These are phyloP conservation scores for Flaveria brownii DNA, from an alignment of 129 eudicot genomes.

Conservation along the genomic window DNA sequence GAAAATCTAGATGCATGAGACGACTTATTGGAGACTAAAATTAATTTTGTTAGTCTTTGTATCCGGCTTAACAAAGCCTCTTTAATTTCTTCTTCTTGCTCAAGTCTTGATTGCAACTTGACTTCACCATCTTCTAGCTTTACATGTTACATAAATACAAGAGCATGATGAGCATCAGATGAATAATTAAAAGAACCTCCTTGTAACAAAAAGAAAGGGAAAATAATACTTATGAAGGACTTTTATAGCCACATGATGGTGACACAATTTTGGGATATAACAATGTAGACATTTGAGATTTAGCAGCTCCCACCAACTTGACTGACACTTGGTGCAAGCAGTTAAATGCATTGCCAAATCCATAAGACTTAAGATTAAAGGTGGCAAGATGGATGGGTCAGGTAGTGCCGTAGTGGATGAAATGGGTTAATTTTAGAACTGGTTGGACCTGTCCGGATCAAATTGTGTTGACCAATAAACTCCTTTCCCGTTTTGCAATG, in stretches of 20 bases:
- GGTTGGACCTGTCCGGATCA: background rate
- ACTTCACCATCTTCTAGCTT: constrained; percentile 92
- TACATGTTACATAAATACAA: constrained; percentile 38
- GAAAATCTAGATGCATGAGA: constrained; percentile 70
- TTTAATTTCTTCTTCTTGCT: constrained; percentile 71
- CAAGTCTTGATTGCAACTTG: constrained; percentile 77
- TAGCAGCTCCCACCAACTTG: constrained; percentile 12
- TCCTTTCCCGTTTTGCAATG: background rate
- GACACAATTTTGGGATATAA: constrained; percentile 8
- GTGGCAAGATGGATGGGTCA: background rate
- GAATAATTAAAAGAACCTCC: constrained; percentile 21
- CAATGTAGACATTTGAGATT: constrained; percentile 14
- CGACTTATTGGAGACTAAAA: constrained; percentile 84
- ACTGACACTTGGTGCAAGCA: background rate
- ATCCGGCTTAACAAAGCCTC: constrained; percentile 86
- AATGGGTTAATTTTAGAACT: background rate
- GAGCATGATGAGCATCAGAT: constrained; percentile 31
- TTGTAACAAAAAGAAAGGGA: constrained; percentile 2
- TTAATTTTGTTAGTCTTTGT: constrained; percentile 89
- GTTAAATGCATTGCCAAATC: constrained; percentile 13
- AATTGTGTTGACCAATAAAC: background rate
- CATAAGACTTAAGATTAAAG: background rate
- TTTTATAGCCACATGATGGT: constrained; percentile 15
- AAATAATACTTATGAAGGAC: background rate
- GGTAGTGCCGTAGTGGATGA: background rate